Evolutionary conservation across 2,329 filamentous ascomycete species (phyloP), one percentile per base, ranked within the genome.

Genomic region (Thermomyces lanuginosus): DNA sequence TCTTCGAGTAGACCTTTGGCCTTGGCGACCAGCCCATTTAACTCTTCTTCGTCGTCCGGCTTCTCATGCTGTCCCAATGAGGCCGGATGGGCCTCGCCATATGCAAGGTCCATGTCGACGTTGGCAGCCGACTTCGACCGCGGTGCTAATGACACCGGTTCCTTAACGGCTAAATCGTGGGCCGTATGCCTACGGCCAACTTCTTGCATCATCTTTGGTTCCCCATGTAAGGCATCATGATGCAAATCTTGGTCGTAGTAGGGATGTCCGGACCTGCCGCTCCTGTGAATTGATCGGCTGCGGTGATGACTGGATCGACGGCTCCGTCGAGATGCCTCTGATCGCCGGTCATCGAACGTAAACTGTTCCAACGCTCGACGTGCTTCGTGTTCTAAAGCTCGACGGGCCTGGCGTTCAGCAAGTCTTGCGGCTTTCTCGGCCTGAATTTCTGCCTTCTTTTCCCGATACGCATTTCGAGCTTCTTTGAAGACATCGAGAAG

Each of bases 91-190:
- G 89, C 62, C 27, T 80, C 74, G 33, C 86, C 86, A 43, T 93
- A 95, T 5, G 86, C 86, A 5, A 95, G 63, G 46, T 92, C 67
- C 79, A 92, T 83, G 45, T 93, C 86, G 40, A 92, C 73, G 29
- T 51, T 34, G 4, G 41, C 38, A 25, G 47, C 47, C 5, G 47
- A 46, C 24, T 39, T 44, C 18, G 51, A 49, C 25, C 52, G 40
- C 24, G 35, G 27, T 2, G 43, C 39, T 14, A 26, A 24, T 9
- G 44, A 44, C 7, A 31, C 32, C 3, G 43, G 34, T 18, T 48
- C 41, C 16, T 40, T 42, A 21, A 43, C 28, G 8, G 33, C 31
- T 19, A 56, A 24, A 25, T 54, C 47, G 18, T 48, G 46, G 21
- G 53, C 43, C 8, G 52, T 57, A 33, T 56, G 51, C 9, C 52